phyloP scores from a whole-genome alignment of 805 yeast species.

The Kazachstania kunashirensis region DNA sequence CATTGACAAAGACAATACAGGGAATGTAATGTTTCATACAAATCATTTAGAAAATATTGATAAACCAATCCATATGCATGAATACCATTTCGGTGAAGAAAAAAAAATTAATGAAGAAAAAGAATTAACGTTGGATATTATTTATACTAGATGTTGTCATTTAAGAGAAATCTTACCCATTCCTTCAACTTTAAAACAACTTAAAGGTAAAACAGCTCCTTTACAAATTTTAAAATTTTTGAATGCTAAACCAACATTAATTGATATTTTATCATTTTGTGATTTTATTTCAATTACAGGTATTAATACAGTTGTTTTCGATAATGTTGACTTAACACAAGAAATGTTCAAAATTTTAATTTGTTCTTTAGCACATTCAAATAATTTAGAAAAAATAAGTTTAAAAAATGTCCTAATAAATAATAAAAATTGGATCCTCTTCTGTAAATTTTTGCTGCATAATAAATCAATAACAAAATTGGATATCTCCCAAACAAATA shows the following conservation, averaged over 20 bases:
- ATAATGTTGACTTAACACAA: slow-evolving; percentile 61
- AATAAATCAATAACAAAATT: slow-evolving; percentile 48
- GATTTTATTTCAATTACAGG: slow-evolving; percentile 85
- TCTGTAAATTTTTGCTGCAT: slow-evolving; percentile 65
- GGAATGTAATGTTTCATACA: slow-evolving; percentile 1
- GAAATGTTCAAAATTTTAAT: slow-evolving; percentile 73
- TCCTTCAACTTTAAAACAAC: slow-evolving; percentile 77
- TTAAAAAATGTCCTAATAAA: slow-evolving; percentile 69
- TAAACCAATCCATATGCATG: slow-evolving; percentile 59
- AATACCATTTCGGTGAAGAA: slow-evolving; percentile 38
- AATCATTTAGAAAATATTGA: slow-evolving; percentile 37
- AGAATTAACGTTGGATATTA: slow-evolving; percentile 41
- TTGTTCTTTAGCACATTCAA: slow-evolving; percentile 56
- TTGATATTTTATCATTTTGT: slow-evolving; percentile 78
- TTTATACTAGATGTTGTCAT: slow-evolving; percentile 90
- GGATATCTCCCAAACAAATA: slow-evolving; percentile 58
- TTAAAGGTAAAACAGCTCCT: slow-evolving; percentile 67
- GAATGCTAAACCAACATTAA: slow-evolving; percentile 79
- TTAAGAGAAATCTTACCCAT: slow-evolving; percentile 84
- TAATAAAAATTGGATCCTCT: slow-evolving; percentile 62
- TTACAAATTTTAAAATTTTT: slow-evolving; percentile 58
- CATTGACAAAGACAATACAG: background rate
- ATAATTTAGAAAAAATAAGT: slow-evolving; percentile 58
- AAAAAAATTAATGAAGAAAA: slow-evolving; percentile 13
- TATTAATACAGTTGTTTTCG: slow-evolving; percentile 60